A percentile compares a stretch with the other conserved stretches of the same genome.
Evolutionary conservation across 1,284 basidiomycete species (phyloP).

Genomic region (Amylostereum chailletii): DNA sequence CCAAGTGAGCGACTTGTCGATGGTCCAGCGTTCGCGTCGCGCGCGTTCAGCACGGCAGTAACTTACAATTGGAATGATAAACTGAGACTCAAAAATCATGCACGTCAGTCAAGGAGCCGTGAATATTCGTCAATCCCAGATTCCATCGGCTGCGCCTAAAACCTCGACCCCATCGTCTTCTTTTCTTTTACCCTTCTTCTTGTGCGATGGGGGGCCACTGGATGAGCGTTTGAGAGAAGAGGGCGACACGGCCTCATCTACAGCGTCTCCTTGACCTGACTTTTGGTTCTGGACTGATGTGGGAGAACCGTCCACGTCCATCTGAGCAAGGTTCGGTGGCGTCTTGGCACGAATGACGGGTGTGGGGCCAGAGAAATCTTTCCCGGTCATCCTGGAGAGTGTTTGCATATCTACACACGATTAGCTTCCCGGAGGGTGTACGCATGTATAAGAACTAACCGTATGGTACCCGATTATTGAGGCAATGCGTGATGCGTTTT

Average conservation of each 20-base stretch:
- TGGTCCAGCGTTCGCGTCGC: too few species aligned
- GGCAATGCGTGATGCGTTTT: constrained; percentile 54
- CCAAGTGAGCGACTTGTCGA: too few species aligned
- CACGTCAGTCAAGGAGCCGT: background rate
- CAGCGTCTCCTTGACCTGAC: constrained; percentile 14
- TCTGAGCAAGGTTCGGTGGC: constrained; percentile 20
- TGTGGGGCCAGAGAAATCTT: constrained; percentile 73
- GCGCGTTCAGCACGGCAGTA: too few species aligned
- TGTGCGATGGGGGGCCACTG: background rate
- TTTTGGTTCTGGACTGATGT: constrained; percentile 15
- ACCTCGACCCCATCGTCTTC: constrained; percentile 17
- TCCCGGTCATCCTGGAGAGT: constrained; percentile 67
- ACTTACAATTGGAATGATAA: too few species aligned
- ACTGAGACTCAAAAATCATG: background rate
- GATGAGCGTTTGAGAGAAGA: too few species aligned
- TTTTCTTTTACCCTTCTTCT: constrained; percentile 6
- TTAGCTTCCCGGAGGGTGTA: background rate
- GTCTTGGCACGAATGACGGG: constrained; percentile 55
- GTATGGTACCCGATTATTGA: constrained; percentile 61
- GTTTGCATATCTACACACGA: constrained; percentile 52
- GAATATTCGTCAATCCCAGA: constrained; percentile 9
- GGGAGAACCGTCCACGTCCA: background rate
- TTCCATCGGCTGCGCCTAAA: constrained; percentile 19
- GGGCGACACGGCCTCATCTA: constrained; percentile 5
- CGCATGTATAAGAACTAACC: constrained; percentile 29